Percentiles rank a stretch among this genome's conserved stretches.
phyloP scores from a whole-genome alignment of 805 yeast genomes.

The Saccharomyces jurei region DNA sequence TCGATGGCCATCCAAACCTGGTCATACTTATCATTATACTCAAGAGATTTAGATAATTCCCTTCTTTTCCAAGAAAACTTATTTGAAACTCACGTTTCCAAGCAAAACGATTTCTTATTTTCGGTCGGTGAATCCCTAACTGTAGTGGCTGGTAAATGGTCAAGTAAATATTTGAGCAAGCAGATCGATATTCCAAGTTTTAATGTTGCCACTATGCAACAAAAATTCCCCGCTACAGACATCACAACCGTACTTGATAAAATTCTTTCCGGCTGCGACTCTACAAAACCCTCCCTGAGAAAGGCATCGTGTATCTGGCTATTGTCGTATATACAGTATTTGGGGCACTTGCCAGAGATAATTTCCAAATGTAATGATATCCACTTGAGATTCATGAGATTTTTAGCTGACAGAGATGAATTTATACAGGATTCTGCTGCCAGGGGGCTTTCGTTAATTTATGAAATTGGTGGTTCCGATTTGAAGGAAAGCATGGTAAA shows the following conservation, averaged over 20 bases:
- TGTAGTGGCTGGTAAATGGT: slow-evolving; percentile 68
- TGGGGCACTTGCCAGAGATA: slow-evolving; percentile 42
- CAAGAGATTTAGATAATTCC: slow-evolving; percentile 22
- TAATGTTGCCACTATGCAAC: slow-evolving; percentile 7
- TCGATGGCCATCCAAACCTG: slow-evolving; percentile 53
- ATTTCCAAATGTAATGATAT: slow-evolving; percentile 44
- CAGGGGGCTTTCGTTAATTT: slow-evolving; percentile 74
- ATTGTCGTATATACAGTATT: slow-evolving; percentile 68
- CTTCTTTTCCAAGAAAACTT: slow-evolving; percentile 38
- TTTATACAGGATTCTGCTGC: slow-evolving; percentile 88
- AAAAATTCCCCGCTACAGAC: slow-evolving; percentile 10
- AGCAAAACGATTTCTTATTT: slow-evolving; percentile 68
- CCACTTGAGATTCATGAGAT: slow-evolving; percentile 68
- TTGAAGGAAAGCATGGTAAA: slow-evolving; percentile 67
- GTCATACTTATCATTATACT: slow-evolving; percentile 44
- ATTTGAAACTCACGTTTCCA: slow-evolving; percentile 53
- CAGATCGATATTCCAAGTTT: slow-evolving; percentile 46
- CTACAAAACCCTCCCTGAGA: slow-evolving; percentile 66
- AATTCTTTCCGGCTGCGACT: slow-evolving; percentile 45
- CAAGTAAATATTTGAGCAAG: slow-evolving; percentile 45
- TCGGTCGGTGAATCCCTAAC: slow-evolving; percentile 79
- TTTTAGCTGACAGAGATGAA: slow-evolving; percentile 75
- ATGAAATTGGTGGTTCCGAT: slow-evolving; percentile 63
- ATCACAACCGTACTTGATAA: slow-evolving; percentile 34
- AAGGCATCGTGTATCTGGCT: slow-evolving; percentile 82